Base-by-base conservation (phyloP, 331 rosid genomes). In the Prunus yedoensis region DNA sequence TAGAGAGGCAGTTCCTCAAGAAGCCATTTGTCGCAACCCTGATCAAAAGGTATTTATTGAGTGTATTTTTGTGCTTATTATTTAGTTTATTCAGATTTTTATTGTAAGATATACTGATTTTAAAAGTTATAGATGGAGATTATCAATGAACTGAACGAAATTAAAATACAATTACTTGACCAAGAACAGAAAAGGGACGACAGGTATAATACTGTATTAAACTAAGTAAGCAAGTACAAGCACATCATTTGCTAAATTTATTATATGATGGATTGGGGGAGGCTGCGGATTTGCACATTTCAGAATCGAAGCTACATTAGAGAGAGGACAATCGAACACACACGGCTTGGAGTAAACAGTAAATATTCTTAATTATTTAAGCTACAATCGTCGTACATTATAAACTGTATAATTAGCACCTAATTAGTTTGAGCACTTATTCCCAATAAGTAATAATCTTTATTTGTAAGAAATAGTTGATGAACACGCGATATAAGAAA, bases 11-110 rank as follows among this genome's bases (percentile, higher is more conserved):
- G 52, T 66, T 74, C 18, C 57, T n/a, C 35, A 59, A 18, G 65
- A 79, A 66, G 83, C 70, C 83, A 79, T 79, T 58, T 89, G 93
- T 85, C 89, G 68, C 74, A 83, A 81, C 71, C 82, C 53, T 69
- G 77, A 76, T 79, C 8, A 75, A 45, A 67, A 59, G 80, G 57
- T 56, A 28, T 10, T 80, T 79, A 70, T 6, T 67, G 6, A 43
- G 43, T 38, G 43, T 38, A 38, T 38, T 38, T 38, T 38, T 32
- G 41, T 67, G 69, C 74, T 79, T 56, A 58, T 67, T 54, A 68
- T 78, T 69, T 21, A 45, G 43, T 80, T 82, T 41, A 18, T 20
- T 12, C 50, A 52, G 82, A 53, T 58, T 77, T 77, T 63, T 66
- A 64, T 71, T 5, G 66, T 11, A 35, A 1, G 5, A 16, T 64